These are phyloP conservation scores for Silene uniflora DNA, from an alignment of 148 eudicot genomes.

Conservation along the genomic window DNA sequence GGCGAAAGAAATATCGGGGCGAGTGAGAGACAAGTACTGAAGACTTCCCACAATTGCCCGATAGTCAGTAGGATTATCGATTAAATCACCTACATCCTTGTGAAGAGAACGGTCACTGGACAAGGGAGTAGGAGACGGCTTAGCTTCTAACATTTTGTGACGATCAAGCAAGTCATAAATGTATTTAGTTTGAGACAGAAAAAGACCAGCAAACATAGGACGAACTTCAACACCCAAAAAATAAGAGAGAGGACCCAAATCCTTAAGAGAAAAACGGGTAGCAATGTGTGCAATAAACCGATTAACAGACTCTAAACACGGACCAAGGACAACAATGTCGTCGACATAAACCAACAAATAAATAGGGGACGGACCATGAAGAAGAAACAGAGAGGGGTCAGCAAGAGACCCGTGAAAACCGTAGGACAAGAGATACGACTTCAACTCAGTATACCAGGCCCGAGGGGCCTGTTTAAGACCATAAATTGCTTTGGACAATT, in stretches of 20 bases:
- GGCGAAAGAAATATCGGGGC: neutral
- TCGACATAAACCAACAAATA: neutral
- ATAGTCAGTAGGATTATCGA: neutral
- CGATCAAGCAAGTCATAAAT: neutral
- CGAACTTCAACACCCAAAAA: neutral
- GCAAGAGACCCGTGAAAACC: neutral
- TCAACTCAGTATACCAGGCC: neutral
- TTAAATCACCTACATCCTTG: no score
- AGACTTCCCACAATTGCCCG: neutral
- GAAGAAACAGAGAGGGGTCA: neutral
- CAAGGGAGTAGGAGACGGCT: neutral
- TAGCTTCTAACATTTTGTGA: neutral
- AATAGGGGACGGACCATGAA: neutral
- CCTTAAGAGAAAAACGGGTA: neutral
- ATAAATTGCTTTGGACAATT: neutral
- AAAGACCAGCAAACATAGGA: neutral
- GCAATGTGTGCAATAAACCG: neutral
- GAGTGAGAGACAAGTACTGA: neutral
- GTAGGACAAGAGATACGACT: neutral
- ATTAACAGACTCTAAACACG: neutral
- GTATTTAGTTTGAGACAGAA: slow-evolving; percentile 1
- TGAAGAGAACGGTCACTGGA: no score
- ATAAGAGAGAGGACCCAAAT: neutral
- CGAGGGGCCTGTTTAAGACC: neutral
- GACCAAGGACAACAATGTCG: neutral